Base-by-base conservation (phyloP, 2,329 filamentous ascomycete species). In the Diplodia intermedia region DNA sequence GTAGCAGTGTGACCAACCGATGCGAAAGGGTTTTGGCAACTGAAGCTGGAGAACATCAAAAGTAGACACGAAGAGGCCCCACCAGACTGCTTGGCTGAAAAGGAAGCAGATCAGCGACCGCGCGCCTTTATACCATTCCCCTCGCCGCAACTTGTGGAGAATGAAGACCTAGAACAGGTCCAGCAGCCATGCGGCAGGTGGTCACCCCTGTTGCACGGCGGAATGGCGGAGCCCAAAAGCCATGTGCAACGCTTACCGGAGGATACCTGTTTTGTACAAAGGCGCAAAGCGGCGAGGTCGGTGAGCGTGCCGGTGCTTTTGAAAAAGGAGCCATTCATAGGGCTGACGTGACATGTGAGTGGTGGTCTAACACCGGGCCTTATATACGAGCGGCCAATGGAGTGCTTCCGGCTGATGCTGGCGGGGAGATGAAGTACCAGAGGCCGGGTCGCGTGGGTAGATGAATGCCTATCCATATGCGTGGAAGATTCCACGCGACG, bases 211-310 rank as follows among this genome's bases (percentile, higher is more conserved):
- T 67, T 43, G 53, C 54, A 67, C 53, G 54, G 43, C 65, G 60
- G 31, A 52, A 60, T 33, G 53, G 54, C 65, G 40, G 31, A 40
- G 40, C 40, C 54, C 29, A 60, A 49, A 67, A 67, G 65, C 65
- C 65, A 67, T 67, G 65, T 67, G 65, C 54, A 52, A 67, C 65
- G 14, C 53, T 67, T 53, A 29, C 29, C 65, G 54, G 65, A 52
- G 65, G 14, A 40, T 49, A 9, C 65, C 65, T 26, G 20, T 33
- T 60, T 26, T 12, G 65, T 40, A 15, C 65, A 43, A 67, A 43
- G 60, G 60, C 47, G 31, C 29, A 14, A 49, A 18, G 57, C 43
- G 23, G 12, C n/a, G 38, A 50, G 29, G 40, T 36, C 57, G 47
- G 60, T 38, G 60, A 36, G 47, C 15, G 23, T 29, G 57, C 57